Evolutionary conservation across 345 rosid genomes (phyloP).

Genomic region (Populus nigra): DNA sequence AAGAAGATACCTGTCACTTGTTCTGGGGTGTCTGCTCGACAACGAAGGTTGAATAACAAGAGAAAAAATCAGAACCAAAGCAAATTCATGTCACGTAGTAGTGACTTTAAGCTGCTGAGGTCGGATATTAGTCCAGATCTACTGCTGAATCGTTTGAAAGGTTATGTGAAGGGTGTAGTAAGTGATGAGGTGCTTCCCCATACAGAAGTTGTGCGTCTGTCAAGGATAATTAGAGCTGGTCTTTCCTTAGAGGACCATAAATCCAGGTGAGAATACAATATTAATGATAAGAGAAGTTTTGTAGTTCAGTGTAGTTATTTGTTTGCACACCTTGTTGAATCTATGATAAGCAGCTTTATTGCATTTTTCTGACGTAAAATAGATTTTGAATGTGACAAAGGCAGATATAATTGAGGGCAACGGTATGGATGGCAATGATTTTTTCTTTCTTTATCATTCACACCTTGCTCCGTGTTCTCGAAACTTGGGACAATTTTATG

Average conservation of each 20-base stretch:
- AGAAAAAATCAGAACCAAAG: conserved; percentile 37
- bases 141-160: conserved; percentile 55
- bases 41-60: conserved; percentile 57
- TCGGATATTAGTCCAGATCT: conserved; percentile 52
- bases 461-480: not conserved
- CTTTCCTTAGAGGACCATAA: conserved; percentile 74
- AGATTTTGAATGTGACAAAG: not conserved
- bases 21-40: conserved; percentile 81
- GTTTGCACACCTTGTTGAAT: not conserved
- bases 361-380: not conserved
- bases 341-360: not conserved
- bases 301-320: not conserved
- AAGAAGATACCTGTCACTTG: conserved; percentile 56
- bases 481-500: not conserved
- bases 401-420: not conserved
- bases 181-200: conserved; percentile 78
- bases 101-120: conserved; percentile 39
- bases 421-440: not conserved
- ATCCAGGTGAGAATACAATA: conserved; percentile 48
- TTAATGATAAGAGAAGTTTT: not conserved
- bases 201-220: conserved; percentile 71
- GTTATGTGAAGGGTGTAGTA: conserved; percentile 75
- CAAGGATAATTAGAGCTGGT: conserved; percentile 70
- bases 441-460: not conserved
- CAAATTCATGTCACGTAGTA: conserved; percentile 30